These are phyloP conservation scores for Colletotrichum caudatum DNA, from an alignment of 2,329 filamentous ascomycete genomes.

Conservation along the genomic window DNA sequence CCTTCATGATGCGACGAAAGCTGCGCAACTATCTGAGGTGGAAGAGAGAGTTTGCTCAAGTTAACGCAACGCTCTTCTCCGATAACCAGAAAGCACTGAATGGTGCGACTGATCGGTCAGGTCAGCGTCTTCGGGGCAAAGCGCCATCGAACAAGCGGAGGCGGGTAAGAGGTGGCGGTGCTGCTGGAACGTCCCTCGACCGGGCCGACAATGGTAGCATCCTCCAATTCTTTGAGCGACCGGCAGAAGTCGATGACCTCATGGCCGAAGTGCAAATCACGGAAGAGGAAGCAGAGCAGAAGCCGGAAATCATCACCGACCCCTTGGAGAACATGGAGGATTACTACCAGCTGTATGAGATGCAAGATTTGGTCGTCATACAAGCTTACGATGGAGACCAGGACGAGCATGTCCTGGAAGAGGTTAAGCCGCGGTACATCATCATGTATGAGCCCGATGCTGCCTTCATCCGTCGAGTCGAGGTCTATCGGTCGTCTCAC, in stretches of 20 bases:
- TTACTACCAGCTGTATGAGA: constrained; percentile 91
- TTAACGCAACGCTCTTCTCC: constrained; percentile 81
- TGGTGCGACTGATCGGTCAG: constrained; percentile 69
- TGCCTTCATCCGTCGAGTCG: constrained; percentile 91
- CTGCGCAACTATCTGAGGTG: constrained; percentile 88
- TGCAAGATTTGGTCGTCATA: constrained; percentile 87
- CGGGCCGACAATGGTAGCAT: constrained; percentile 81
- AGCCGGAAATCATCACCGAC: constrained; percentile 79
- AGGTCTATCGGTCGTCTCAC: constrained; percentile 96
- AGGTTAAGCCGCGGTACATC: constrained; percentile 91
- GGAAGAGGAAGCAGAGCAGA: constrained; percentile 79
- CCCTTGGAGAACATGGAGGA: constrained; percentile 92
- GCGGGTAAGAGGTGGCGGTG: constrained; percentile 83
- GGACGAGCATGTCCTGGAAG: constrained; percentile 96
- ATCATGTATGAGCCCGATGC: constrained; percentile 99
- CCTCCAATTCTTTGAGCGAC: constrained; percentile 83
- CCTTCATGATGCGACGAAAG: constrained; percentile 90
- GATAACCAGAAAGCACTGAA: constrained; percentile 84
- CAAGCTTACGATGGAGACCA: constrained; percentile 96
- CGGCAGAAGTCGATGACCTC: constrained; percentile 82
- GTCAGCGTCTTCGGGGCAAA: constrained; percentile 66
- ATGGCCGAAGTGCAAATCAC: constrained; percentile 87
- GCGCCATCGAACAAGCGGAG: constrained; percentile 88
- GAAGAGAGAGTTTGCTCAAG: constrained; percentile 89
- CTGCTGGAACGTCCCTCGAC: constrained; percentile 66